Evolutionary conservation across 805 yeast species (phyloP).

Genomic region (Candida hispaniensis): DNA sequence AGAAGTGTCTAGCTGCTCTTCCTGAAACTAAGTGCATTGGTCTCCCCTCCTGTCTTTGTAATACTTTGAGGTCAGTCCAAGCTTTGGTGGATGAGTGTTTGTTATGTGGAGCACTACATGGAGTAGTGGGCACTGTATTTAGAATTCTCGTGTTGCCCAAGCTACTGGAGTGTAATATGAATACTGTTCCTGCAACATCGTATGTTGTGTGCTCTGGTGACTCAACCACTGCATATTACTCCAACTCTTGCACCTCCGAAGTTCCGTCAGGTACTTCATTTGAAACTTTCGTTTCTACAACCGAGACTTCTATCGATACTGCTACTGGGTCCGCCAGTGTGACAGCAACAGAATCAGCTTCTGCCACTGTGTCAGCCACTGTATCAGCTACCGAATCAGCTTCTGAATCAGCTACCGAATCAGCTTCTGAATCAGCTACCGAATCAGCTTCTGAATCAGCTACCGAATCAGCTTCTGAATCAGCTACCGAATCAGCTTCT

Average conservation of each 20-base stretch:
- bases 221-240: constrained; percentile 3
- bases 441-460: background rate
- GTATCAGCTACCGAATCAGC: background rate
- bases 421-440: background rate
- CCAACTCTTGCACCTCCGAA: constrained; percentile 7
- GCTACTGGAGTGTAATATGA: constrained; percentile 6
- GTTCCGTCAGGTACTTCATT: constrained; percentile 10
- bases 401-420: background rate
- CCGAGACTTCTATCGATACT: background rate
- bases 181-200: constrained; percentile 9
- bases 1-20: constrained; percentile 6
- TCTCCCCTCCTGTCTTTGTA: constrained; percentile 6
- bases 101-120: constrained; percentile 7
- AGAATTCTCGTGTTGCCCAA: constrained; percentile 6
- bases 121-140: constrained; percentile 3
- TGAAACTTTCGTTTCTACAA: background rate
- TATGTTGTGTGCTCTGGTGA: constrained; percentile 4
- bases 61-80: constrained; percentile 2
- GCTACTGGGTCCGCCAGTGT: background rate
- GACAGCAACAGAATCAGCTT: background rate
- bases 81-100: constrained; percentile 5
- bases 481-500: background rate
- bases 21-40: constrained; percentile 6
- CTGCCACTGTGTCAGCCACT: background rate
- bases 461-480: background rate